Conservation (phyloP, 1,139 yeast genomes). For the Groenewaldozyma sp. region DNA sequence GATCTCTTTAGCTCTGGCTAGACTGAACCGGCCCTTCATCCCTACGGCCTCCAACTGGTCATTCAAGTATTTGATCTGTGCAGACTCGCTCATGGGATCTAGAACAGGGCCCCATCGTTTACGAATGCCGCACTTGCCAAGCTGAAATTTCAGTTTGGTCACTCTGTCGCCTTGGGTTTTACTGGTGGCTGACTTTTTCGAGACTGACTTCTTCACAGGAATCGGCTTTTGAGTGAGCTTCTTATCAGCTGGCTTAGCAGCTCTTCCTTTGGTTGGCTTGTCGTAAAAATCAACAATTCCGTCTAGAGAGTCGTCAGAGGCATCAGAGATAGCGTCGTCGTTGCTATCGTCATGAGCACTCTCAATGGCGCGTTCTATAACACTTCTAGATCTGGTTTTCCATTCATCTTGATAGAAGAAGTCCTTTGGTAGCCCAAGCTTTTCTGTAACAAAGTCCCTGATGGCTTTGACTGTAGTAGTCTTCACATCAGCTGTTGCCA, state of each 20-base stretch:
- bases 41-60: slow-evolving; percentile 19
- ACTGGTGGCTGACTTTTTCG: too few species aligned
- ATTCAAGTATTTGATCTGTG: slow-evolving; percentile 16
- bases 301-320: not conserved
- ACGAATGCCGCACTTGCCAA: slow-evolving; percentile 23
- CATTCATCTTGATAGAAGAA: slow-evolving; percentile 17
- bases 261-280: slow-evolving; percentile 1
- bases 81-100: slow-evolving; percentile 18
- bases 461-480: slow-evolving; percentile 16
- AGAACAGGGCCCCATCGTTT: slow-evolving; percentile 20
- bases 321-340: not conserved
- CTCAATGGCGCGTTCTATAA: slow-evolving; percentile 15
- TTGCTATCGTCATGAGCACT: not conserved
- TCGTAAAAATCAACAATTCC: not conserved
- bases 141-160: slow-evolving; percentile 19
- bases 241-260: slow-evolving; percentile 1
- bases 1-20: slow-evolving; percentile 29
- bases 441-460: slow-evolving; percentile 13
- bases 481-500: slow-evolving; percentile 15
- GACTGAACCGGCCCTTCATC: slow-evolving; percentile 23
- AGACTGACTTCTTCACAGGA: too few species aligned
- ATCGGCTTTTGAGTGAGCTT: not conserved
- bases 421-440: slow-evolving; percentile 13
- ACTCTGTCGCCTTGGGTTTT: slow-evolving; percentile 15
- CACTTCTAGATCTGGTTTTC: slow-evolving; percentile 13